Percentiles rank a stretch among this genome's conserved stretches.
These are phyloP conservation scores for Oryza meridionalis DNA, from an alignment of 176 grass and related monocot genomes.

Conservation along the genomic window DNA sequence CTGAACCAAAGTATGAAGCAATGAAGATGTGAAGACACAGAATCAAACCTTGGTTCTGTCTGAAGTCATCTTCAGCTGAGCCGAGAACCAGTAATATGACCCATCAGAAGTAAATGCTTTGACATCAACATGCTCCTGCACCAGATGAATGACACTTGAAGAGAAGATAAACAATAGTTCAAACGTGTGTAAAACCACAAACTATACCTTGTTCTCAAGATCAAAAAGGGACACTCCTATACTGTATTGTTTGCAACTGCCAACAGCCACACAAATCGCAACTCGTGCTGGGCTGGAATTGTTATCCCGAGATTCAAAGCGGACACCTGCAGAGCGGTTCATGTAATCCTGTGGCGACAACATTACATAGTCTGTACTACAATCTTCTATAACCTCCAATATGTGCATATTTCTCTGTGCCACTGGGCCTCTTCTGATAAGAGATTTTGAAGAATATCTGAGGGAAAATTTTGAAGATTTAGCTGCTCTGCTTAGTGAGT, in stretches of 20 bases:
- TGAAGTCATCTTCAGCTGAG: conserved; percentile 94
- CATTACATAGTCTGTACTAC: conserved; percentile 75
- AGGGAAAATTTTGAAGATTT: conserved; percentile 94
- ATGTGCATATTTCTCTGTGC: conserved; percentile 68
- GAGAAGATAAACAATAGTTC: conserved; percentile 13
- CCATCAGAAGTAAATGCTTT: conserved; percentile 90
- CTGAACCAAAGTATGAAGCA: conserved; percentile 24
- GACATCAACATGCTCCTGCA: conserved; percentile 82
- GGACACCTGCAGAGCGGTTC: conserved; percentile 53
- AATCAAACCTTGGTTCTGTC: conserved; percentile 92
- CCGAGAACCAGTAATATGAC: conserved; percentile 90
- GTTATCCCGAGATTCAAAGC: conserved; percentile 60
- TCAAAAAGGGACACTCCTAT: conserved; percentile 90
- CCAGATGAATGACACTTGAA: conserved; percentile 36
- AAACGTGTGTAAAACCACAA: not conserved
- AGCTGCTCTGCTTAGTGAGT: conserved; percentile 63
- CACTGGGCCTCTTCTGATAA: conserved; percentile 62
- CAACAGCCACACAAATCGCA: conserved; percentile 78
- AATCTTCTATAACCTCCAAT: conserved; percentile 87
- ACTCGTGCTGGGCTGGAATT: conserved; percentile 65
- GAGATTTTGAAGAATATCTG: conserved; percentile 84
- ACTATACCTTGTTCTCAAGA: conserved; percentile 87
- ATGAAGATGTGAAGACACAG: not conserved
- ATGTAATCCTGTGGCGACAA: conserved; percentile 94
- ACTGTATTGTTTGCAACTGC: conserved; percentile 68